Percentiles rank a stretch among this genome's conserved stretches.
phyloP scores from a whole-genome alignment of 495 filamentous ascomycete species.

The Aspergillus saccharolyticus region DNA sequence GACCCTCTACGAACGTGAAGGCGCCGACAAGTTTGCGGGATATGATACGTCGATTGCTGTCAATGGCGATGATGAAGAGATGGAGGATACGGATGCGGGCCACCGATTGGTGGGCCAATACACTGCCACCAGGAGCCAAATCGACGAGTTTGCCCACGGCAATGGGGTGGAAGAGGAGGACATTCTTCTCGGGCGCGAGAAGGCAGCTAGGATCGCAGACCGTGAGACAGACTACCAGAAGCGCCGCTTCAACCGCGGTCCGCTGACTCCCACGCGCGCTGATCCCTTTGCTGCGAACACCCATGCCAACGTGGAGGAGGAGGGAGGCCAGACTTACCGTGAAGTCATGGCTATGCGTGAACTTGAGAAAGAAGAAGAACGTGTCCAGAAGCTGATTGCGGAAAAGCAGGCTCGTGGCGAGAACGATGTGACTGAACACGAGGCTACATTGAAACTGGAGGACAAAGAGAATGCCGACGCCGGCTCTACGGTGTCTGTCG shows the following conservation, averaged over 20 bases:
- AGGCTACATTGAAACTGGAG: conserved; percentile 66
- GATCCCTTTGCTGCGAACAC: conserved; percentile 80
- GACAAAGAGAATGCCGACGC: conserved; percentile 70
- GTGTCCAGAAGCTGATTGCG: conserved; percentile 74
- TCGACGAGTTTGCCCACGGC: conserved; percentile 89
- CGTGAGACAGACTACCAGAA: conserved; percentile 98
- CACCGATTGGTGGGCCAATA: conserved; percentile 91
- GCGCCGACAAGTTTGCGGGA: conserved; percentile 77
- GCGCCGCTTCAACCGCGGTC: conserved; percentile 77
- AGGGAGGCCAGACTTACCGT: conserved; percentile 74
- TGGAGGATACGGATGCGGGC: conserved; percentile 68
- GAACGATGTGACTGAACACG: conserved; percentile 52
- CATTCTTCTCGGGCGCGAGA: conserved; percentile 78
- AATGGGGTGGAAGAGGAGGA: conserved; percentile 88
- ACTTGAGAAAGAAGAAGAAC: conserved; percentile 89
- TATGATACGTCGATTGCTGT: conserved; percentile 86
- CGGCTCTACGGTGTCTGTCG: conserved; percentile 59
- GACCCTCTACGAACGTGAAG: conserved; percentile 80
- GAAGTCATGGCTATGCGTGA: conserved; percentile 90
- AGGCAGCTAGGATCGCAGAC: conserved; percentile 81
- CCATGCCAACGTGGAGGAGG: conserved; percentile 59
- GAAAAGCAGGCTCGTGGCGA: conserved; percentile 67
- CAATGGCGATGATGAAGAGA: conserved; percentile 77
- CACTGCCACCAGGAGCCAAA: conserved; percentile 83
- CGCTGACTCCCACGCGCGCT: conserved; percentile 77